Conservation (phyloP, 2,329 filamentous ascomycete genomes). For the Talaromyces rugulosus region DNA sequence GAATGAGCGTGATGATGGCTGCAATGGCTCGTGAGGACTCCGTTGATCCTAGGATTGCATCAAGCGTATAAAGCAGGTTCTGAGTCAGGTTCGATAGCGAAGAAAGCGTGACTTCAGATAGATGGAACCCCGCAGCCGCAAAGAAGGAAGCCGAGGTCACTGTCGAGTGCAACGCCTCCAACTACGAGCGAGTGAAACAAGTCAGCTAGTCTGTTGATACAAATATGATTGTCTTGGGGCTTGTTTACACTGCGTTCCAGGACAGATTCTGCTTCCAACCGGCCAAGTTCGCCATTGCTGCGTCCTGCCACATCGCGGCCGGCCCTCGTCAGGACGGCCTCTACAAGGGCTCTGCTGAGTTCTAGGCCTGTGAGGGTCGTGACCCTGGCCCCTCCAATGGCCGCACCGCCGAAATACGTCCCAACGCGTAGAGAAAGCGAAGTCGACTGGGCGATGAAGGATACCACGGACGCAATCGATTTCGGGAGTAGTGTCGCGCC, state of each 20-base stretch:
- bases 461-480: constrained; percentile 42
- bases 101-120: constrained; percentile 41
- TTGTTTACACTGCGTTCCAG: constrained; percentile 43
- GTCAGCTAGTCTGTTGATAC: neutral
- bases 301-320: constrained; percentile 40
- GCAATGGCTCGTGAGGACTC: constrained; percentile 47
- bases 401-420: constrained; percentile 40
- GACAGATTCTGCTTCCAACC: constrained; percentile 40
- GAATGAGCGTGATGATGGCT: constrained; percentile 44
- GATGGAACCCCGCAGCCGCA: constrained; percentile 43
- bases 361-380: constrained; percentile 44
- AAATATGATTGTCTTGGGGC: neutral
- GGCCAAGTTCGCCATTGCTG: constrained; percentile 46
- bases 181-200: constrained; percentile 24
- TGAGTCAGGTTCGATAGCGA: constrained; percentile 42
- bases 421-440: constrained; percentile 42
- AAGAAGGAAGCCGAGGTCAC: constrained; percentile 46
- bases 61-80: constrained; percentile 41
- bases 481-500: constrained; percentile 39
- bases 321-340: constrained; percentile 40
- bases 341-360: constrained; percentile 42
- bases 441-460: constrained; percentile 41
- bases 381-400: constrained; percentile 40
- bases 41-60: constrained; percentile 46
- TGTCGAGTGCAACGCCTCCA: constrained; percentile 40